Conservation (phyloP, 73 alveolate species). For the Tetrahymena thermophila region DNA sequence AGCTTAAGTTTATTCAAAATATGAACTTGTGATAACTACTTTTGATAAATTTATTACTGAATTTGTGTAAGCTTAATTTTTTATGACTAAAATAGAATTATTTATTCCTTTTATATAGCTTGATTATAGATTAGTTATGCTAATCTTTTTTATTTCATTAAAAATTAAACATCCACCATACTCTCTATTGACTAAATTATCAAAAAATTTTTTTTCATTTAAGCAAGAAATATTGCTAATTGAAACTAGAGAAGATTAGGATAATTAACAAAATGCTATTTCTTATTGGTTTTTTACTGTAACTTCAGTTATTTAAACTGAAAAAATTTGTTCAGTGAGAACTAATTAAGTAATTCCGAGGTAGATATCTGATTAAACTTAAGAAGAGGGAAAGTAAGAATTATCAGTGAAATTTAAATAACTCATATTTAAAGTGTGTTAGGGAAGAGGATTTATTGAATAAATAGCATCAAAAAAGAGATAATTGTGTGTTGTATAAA, state of each 20-base stretch:
- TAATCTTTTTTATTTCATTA: neutral
- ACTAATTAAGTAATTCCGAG: neutral
- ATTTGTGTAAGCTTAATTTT: no score
- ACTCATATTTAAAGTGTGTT: neutral
- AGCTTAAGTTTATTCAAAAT: neutral
- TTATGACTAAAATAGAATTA: neutral
- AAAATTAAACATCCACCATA: neutral
- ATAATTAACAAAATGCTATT: neutral
- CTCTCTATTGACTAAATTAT: neutral
- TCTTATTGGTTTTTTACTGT: neutral
- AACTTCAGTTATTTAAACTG: neutral
- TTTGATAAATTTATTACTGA: neutral
- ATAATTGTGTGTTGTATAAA: neutral
- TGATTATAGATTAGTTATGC: neutral
- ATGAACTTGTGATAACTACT: no score
- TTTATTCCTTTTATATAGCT: neutral
- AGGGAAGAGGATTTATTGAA: neutral
- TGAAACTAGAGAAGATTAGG: neutral
- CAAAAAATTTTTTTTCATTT: neutral
- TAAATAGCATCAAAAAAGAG: neutral
- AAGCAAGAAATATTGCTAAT: neutral
- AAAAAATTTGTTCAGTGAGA: neutral
- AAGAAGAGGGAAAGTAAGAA: neutral
- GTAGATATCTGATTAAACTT: neutral
- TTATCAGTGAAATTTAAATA: neutral